phyloP scores from a whole-genome alignment of 768 basidiomycete genomes.

The Lentinus tigrinus region DNA sequence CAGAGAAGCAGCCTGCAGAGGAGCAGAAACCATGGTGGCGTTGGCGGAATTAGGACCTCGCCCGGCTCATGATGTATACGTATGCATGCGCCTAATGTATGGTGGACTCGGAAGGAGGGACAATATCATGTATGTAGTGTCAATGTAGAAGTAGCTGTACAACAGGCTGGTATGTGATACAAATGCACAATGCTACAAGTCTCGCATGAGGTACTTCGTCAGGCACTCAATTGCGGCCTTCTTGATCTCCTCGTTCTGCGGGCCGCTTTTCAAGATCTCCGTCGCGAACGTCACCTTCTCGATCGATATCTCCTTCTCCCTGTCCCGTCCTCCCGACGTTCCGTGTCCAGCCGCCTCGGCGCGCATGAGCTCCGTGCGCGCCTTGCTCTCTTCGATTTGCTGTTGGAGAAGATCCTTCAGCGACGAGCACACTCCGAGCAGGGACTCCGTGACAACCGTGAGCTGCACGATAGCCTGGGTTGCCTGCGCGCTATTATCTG shows the following conservation, averaged over 20 bases:
- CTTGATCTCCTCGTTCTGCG: constrained; percentile 17
- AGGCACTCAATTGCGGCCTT: constrained; percentile 15
- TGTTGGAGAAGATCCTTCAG: constrained; percentile 57
- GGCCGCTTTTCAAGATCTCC: constrained; percentile 57
- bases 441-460: constrained; percentile 48
- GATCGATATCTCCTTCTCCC: constrained; percentile 50
- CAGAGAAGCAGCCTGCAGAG: not conserved
- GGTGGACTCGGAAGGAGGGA: not conserved
- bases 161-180: not conserved
- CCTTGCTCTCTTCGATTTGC: constrained; percentile 67
- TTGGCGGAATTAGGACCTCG: constrained; percentile 1
- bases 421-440: constrained; percentile 48
- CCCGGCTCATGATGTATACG: not conserved
- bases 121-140: not conserved
- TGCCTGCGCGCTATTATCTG: constrained; percentile 13
- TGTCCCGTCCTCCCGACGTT: not conserved
- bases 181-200: not conserved
- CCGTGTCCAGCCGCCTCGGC: constrained; percentile 55
- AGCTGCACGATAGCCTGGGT: constrained; percentile 49
- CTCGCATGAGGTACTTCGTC: constrained; percentile 18
- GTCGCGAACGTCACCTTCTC: constrained; percentile 68
- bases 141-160: not conserved
- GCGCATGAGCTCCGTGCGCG: constrained; percentile 67
- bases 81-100: not conserved
- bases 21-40: constrained; percentile 17